Conservation (phyloP, 768 basidiomycete species). For the Lepiota venenata region DNA sequence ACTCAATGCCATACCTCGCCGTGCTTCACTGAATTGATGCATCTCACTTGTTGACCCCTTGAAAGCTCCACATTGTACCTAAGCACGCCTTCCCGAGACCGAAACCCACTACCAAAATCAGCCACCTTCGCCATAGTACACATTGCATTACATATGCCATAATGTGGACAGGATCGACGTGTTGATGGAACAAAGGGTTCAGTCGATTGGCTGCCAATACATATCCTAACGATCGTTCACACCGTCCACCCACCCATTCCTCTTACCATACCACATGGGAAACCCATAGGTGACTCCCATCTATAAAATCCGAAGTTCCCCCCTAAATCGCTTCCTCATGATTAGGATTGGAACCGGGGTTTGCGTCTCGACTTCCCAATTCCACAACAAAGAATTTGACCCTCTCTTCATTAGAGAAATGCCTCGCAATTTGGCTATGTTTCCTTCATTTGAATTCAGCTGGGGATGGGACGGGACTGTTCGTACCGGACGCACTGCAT, state of each 20-base stretch:
- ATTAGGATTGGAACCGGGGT: too few species aligned
- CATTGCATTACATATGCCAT: background rate
- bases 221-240: background rate
- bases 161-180: conserved; percentile 1
- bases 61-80: background rate
- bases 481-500: too few species aligned
- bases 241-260: background rate
- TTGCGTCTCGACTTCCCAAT: too few species aligned
- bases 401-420: too few species aligned
- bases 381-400: too few species aligned
- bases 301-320: too few species aligned
- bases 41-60: background rate
- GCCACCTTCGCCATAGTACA: background rate
- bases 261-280: background rate
- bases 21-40: background rate
- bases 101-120: background rate
- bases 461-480: too few species aligned
- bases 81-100: background rate
- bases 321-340: too few species aligned
- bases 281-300: too few species aligned
- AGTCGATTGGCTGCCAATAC: background rate
- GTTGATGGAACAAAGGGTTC: background rate
- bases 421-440: too few species aligned
- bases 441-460: too few species aligned
- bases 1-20: background rate